phyloP scores from a whole-genome alignment of 129 eudicot species.

The Arctium minus region DNA sequence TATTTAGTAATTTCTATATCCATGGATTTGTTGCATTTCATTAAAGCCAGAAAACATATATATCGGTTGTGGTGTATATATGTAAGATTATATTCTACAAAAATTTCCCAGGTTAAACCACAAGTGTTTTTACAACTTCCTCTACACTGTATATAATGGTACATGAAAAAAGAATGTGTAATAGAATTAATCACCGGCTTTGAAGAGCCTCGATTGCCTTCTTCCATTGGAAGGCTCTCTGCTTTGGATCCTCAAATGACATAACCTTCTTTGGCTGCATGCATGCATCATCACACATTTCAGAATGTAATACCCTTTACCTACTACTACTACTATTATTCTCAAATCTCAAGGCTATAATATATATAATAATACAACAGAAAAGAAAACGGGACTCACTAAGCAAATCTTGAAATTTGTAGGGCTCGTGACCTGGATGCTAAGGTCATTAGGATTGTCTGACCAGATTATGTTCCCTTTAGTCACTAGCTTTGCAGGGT shows the following conservation, averaged over 20 bases:
- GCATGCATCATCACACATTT: not conserved
- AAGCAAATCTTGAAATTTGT: constrained; percentile 70
- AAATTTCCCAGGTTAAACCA: not conserved
- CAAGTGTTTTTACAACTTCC: not conserved
- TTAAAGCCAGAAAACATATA: not conserved
- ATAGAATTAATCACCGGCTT: constrained; percentile 21
- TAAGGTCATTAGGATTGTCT: constrained; percentile 73
- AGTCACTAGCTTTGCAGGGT: constrained; percentile 58
- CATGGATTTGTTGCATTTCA: too few species aligned
- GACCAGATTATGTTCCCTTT: constrained; percentile 72
- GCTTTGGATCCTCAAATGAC: constrained; percentile 70
- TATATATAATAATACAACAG: not conserved
- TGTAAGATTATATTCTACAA: not conserved
- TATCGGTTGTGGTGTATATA: not conserved
- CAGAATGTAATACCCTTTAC: too few species aligned
- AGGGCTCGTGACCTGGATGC: constrained; percentile 59
- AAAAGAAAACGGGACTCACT: constrained; percentile 33
- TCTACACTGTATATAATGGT: constrained; percentile 18
- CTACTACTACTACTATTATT: not conserved
- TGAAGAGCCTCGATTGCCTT: constrained; percentile 79
- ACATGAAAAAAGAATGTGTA: constrained; percentile 28
- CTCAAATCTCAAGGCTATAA: too few species aligned
- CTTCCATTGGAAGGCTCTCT: constrained; percentile 76
- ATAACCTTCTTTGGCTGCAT: constrained; percentile 70
- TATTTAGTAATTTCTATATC: too few species aligned